phyloP scores from a whole-genome alignment of 2,329 filamentous ascomycete genomes.

The Hirsutella thompsonii region DNA sequence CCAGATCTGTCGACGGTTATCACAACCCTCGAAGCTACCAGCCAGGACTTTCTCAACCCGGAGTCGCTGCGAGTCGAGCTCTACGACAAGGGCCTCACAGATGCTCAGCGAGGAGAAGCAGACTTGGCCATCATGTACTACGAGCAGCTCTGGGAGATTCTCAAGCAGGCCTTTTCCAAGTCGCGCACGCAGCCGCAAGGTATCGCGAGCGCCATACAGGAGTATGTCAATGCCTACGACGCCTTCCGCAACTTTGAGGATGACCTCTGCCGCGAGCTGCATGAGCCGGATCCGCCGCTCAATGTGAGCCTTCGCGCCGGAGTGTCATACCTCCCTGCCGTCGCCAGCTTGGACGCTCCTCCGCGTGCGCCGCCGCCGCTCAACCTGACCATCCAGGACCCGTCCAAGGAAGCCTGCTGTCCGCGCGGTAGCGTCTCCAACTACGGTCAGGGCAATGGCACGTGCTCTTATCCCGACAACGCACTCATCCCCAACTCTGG shows the following conservation, averaged over 20 bases:
- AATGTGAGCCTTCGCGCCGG: slow-evolving; percentile 20
- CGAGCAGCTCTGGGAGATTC: slow-evolving; percentile 15
- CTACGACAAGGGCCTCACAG: slow-evolving; percentile 10
- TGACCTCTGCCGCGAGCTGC: slow-evolving; percentile 21
- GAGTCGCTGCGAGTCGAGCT: slow-evolving; percentile 14
- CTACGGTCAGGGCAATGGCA: slow-evolving; percentile 5
- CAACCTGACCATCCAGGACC: slow-evolving; percentile 21
- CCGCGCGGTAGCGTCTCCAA: slow-evolving; percentile 12
- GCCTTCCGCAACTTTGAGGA: slow-evolving; percentile 14
- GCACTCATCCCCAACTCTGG: slow-evolving; percentile 16
- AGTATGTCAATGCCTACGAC: slow-evolving; percentile 20
- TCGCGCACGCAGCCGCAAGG: slow-evolving; percentile 4
- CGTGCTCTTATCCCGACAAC: slow-evolving; percentile 17
- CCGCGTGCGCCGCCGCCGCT: slow-evolving; percentile 12
- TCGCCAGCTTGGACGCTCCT: slow-evolving; percentile 17
- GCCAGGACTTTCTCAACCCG: slow-evolving; percentile 15
- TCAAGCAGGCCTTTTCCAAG: slow-evolving; percentile 18
- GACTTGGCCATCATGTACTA: slow-evolving; percentile 15
- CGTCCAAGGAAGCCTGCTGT: slow-evolving; percentile 20
- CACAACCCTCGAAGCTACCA: slow-evolving; percentile 16
- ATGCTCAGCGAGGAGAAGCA: slow-evolving; percentile 8
- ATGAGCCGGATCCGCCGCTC: slow-evolving; percentile 16
- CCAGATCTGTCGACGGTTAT: slow-evolving; percentile 20
- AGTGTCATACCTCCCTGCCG: slow-evolving; percentile 12
- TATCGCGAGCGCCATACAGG: slow-evolving; percentile 13